phyloP scores from a whole-genome alignment of 345 rosid genomes.

The Sisymbrium irio region DNA sequence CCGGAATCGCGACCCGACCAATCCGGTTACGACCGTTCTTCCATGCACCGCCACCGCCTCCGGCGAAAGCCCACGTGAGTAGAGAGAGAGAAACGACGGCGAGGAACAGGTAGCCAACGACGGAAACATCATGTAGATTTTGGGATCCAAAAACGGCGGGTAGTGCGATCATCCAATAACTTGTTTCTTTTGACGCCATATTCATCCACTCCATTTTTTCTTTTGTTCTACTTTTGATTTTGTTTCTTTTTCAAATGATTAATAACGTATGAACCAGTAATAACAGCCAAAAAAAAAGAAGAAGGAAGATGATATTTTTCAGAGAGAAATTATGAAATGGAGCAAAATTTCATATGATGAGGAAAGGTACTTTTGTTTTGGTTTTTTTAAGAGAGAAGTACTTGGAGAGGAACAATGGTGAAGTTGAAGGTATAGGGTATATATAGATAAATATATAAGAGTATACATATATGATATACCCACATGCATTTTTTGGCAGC shows the following conservation, averaged over 20 bases:
- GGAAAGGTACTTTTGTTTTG: not conserved
- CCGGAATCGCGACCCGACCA: conserved; percentile 55
- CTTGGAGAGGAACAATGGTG: conserved; percentile 27
- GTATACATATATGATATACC: conserved; percentile 17
- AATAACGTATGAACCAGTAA: not conserved
- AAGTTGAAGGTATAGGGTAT: conserved; percentile 24
- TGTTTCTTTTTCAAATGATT: conserved; percentile 22
- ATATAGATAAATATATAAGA: conserved; percentile 1
- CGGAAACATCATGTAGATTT: conserved; percentile 32
- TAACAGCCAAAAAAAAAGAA: not conserved
- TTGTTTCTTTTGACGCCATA: conserved; percentile 42
- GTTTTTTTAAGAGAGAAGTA: conserved; percentile 14
- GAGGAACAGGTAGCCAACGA: conserved; percentile 40
- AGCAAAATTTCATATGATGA: not conserved
- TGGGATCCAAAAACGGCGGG: conserved; percentile 52
- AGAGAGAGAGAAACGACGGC: conserved; percentile 38
- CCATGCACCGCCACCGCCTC: conserved; percentile 86
- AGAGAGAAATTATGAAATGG: not conserved
- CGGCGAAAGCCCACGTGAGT: conserved; percentile 57
- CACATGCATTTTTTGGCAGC: conserved; percentile 35
- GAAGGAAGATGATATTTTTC: not conserved
- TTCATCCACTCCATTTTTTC: conserved; percentile 29
- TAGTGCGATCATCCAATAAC: conserved; percentile 62
- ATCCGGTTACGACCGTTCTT: conserved; percentile 45
- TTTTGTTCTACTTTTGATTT: not conserved